Percentiles rank a stretch among this genome's conserved stretches.
These are phyloP conservation scores for Heterobasidion occidentale DNA, from an alignment of 1,284 basidiomycete genomes.

Conservation along the genomic window DNA sequence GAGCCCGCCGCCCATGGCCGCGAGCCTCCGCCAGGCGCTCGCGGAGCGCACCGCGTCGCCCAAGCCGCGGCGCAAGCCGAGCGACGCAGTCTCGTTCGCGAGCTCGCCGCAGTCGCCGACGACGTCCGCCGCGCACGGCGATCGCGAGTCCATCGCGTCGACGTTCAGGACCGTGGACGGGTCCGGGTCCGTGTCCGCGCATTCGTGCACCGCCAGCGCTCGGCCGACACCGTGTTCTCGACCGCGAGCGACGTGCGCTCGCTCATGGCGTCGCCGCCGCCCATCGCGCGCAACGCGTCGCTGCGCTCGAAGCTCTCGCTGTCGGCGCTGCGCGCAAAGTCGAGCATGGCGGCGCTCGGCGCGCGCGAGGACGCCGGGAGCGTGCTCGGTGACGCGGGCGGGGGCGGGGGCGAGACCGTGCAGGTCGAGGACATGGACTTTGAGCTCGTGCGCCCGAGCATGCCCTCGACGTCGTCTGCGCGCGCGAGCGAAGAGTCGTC, in stretches of 20 bases:
- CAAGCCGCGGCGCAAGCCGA: background rate
- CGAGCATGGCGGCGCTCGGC: slow-evolving; percentile 25
- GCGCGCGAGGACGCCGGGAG: slow-evolving; percentile 19
- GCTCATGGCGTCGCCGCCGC: slow-evolving; percentile 12
- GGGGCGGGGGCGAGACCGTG: slow-evolving; percentile 35
- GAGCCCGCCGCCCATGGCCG: background rate
- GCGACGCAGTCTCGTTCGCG: background rate
- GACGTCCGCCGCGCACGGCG: background rate
- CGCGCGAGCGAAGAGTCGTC: slow-evolving; percentile 51
- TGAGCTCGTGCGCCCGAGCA: slow-evolving; percentile 58
- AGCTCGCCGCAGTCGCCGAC: background rate
- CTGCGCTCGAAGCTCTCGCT: slow-evolving; percentile 51
- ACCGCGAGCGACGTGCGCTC: slow-evolving; percentile 16
- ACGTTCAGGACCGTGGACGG: background rate
- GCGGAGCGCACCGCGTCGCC: no score
- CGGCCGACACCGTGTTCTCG: slow-evolving; percentile 15
- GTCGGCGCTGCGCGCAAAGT: slow-evolving; percentile 44
- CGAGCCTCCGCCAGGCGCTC: background rate
- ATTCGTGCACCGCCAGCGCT: slow-evolving; percentile 10
- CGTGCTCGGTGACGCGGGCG: slow-evolving; percentile 13
- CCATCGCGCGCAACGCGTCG: slow-evolving; percentile 23
- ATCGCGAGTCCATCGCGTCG: background rate
- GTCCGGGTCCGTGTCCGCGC: background rate
- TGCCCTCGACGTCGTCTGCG: slow-evolving; percentile 33
- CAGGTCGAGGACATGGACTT: slow-evolving; percentile 77